Base-by-base conservation (phyloP, 805 yeast genomes). In the Ogataea pignaliae region DNA sequence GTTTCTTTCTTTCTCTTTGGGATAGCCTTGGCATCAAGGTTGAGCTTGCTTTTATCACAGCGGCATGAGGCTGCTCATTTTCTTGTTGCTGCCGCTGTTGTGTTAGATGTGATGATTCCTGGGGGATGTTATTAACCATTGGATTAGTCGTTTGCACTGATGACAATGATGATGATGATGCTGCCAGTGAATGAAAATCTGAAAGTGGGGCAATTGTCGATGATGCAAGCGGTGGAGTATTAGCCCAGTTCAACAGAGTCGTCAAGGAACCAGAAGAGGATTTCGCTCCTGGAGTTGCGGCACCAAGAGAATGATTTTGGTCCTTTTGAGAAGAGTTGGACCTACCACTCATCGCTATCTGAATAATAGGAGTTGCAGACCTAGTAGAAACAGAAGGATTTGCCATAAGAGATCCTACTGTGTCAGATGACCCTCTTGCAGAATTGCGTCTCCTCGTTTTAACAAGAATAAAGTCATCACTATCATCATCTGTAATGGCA, bases 1-100 rank as follows among this genome's bases (percentile, higher is more conserved):
- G 51, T 45, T 66, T 71, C 55, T 74, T 77, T 34, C 86, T 60
- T 50, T 80, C 85, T 53, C 78, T 78, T 50, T 83, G 87, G 1
- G 87, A 80, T 13, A 77, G 53, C 47, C 75, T 73, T 29, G 63
- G 57, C 16, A 66, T 60, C 0, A 73, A 67, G 2, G 65, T 64
- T 16, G 72, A 54, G 42, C 62, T 64, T 3, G 64, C 55, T 34
- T 64, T 70, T 8, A 47, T 42, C 10, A 44, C 39, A 28, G 54
- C 50, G 15, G 50, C 36, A 29, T 33, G 32, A 6, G 31, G 35
- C 32, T 30, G 32, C 26, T n/a, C 31, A 9, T 21, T 31, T 15
- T 26, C 10, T 6, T n/a, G 16, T 16, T 34, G 37, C 13, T 26
- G 10, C 17, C n/a, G 40, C 33, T 16, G 21, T 13, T 13, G 35